Conservation (phyloP, 768 basidiomycete species). For the Lactarius tabidus region DNA sequence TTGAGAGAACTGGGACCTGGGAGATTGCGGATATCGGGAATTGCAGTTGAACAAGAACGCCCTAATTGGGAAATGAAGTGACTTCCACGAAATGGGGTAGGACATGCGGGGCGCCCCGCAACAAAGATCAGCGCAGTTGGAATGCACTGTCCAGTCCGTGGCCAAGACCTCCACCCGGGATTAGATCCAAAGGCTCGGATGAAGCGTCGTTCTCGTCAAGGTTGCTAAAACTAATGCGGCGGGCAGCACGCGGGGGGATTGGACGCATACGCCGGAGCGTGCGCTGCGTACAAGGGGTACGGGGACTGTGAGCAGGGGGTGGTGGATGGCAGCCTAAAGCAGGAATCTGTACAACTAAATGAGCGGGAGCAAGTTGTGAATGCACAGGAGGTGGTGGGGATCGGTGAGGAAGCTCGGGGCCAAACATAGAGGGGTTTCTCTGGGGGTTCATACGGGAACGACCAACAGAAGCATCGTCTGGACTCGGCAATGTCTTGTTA, state of each 20-base stretch:
- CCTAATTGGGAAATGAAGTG: background rate
- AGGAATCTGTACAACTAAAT: constrained; percentile 30
- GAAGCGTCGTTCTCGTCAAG: constrained; percentile 13
- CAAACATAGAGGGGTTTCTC: constrained; percentile 24
- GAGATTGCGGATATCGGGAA: background rate
- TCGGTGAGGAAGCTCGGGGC: constrained; percentile 23
- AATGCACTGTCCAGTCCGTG: constrained; percentile 66
- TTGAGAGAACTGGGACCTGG: background rate
- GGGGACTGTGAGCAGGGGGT: constrained; percentile 59
- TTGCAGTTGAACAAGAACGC: background rate
- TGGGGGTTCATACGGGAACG: constrained; percentile 19
- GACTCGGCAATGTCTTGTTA: constrained; percentile 8
- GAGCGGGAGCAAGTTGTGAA: constrained; percentile 13
- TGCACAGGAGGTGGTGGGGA: constrained; percentile 2
- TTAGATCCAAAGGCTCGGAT: constrained; percentile 25
- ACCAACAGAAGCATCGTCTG: constrained; percentile 6
- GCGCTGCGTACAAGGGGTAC: constrained; percentile 51
- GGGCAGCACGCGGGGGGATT: constrained; percentile 22
- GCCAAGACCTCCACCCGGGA: constrained; percentile 32
- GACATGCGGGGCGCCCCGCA: background rate
- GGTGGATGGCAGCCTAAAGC: constrained; percentile 36
- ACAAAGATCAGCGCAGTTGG: constrained; percentile 49
- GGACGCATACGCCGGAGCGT: constrained; percentile 25
- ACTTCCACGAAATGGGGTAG: background rate
- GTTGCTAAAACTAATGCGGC: constrained; percentile 26